Conservation (phyloP, 805 yeast genomes). For the Wickerhamomyces rabaulensis region DNA sequence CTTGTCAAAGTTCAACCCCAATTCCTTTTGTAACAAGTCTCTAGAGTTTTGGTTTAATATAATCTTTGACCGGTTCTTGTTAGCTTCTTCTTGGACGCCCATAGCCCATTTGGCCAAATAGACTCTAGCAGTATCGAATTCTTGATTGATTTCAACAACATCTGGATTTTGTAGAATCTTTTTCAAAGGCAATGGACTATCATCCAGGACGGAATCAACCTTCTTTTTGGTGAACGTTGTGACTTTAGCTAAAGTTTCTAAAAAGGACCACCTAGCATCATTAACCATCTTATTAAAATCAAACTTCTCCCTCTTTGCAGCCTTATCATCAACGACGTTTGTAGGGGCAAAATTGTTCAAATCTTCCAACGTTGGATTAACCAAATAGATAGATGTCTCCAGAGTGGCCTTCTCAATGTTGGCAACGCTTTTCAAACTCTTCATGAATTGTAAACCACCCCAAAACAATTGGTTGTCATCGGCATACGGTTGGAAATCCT, state of each 20-base stretch:
- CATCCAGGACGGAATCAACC: slow-evolving; percentile 54
- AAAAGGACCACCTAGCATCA: slow-evolving; percentile 78
- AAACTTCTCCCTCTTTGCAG: slow-evolving; percentile 4
- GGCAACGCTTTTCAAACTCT: slow-evolving; percentile 46
- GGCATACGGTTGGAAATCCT: slow-evolving; percentile 71
- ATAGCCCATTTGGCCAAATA: slow-evolving; percentile 96
- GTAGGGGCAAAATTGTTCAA: slow-evolving; percentile 31
- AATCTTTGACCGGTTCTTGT: slow-evolving; percentile 43
- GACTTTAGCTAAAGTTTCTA: slow-evolving; percentile 79
- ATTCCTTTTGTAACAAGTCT: slow-evolving; percentile 49
- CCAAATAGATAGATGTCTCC: slow-evolving; percentile 66
- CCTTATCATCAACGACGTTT: slow-evolving; percentile 16
- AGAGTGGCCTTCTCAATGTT: slow-evolving; percentile 63
- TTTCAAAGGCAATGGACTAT: slow-evolving; percentile 49
- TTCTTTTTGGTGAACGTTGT: slow-evolving; percentile 51
- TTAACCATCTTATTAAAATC: slow-evolving; percentile 46
- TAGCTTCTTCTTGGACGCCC: slow-evolving; percentile 89
- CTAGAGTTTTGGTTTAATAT: slow-evolving; percentile 56
- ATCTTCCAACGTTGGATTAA: slow-evolving; percentile 65
- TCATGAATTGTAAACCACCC: slow-evolving; percentile 85
- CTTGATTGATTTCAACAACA: slow-evolving; percentile 75
- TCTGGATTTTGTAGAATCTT: slow-evolving; percentile 69
- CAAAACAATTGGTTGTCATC: slow-evolving; percentile 57
- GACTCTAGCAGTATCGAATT: slow-evolving; percentile 87
- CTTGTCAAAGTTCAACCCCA: slow-evolving; percentile 51